Evolutionary conservation across 768 basidiomycete species (phyloP).

Genomic region (Termitomyces sp.): DNA sequence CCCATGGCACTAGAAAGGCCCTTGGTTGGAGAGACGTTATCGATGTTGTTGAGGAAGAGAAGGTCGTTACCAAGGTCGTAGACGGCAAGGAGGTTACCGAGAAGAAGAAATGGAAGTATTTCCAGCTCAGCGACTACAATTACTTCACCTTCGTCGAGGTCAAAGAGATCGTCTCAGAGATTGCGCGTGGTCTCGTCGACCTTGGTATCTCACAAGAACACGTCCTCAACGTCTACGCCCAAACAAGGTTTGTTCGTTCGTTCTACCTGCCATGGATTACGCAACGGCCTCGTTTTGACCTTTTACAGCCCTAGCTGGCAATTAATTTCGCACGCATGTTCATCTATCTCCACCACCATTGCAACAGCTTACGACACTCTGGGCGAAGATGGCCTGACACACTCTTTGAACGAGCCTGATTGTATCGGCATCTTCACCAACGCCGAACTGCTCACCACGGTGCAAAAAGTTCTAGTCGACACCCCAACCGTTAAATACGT

Average conservation of each 20-base stretch:
- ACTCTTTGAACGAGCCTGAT: slow-evolving; percentile 82
- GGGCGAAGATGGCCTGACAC: slow-evolving; percentile 80
- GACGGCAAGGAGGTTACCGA: slow-evolving; percentile 80
- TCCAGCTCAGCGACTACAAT: slow-evolving; percentile 85
- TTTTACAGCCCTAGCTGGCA: slow-evolving; percentile 75
- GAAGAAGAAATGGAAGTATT: slow-evolving; percentile 96
- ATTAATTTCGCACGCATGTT: slow-evolving; percentile 77
- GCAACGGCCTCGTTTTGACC: slow-evolving; percentile 2
- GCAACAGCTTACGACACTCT: slow-evolving; percentile 97
- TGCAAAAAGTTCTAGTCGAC: slow-evolving; percentile 64
- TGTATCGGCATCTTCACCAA: slow-evolving; percentile 89
- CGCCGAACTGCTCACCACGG: slow-evolving; percentile 77
- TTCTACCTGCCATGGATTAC: slow-evolving; percentile 1
- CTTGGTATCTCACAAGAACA: slow-evolving; percentile 63
- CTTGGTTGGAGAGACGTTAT: slow-evolving; percentile 78
- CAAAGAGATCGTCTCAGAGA: slow-evolving; percentile 53
- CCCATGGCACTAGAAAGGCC: slow-evolving; percentile 69
- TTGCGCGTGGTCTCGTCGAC: slow-evolving; percentile 69
- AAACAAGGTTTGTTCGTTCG: slow-evolving; percentile 57
- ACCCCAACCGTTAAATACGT: slow-evolving; percentile 75
- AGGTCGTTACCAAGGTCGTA: slow-evolving; percentile 80
- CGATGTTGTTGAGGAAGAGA: slow-evolving; percentile 74
- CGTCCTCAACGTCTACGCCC: slow-evolving; percentile 87
- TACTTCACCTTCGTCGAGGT: slow-evolving; percentile 74
- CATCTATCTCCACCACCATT: slow-evolving; percentile 70